These are phyloP conservation scores for Hibiscus tridactylites DNA, from an alignment of 345 rosid species.

Conservation along the genomic window DNA sequence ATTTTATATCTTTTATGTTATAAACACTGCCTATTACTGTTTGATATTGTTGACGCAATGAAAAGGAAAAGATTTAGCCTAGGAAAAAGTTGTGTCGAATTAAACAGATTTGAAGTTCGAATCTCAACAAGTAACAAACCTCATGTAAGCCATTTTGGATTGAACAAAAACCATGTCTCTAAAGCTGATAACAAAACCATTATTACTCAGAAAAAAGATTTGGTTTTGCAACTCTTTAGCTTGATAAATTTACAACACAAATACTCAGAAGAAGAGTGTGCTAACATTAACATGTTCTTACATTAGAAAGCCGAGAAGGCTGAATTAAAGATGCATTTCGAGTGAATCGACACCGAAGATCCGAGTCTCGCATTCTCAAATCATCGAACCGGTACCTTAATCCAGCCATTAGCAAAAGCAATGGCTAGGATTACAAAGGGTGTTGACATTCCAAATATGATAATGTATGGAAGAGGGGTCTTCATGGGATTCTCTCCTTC, in stretches of 20 bases:
- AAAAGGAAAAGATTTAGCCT: slow-evolving; percentile 1
- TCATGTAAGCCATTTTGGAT: background rate
- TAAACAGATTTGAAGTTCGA: no score
- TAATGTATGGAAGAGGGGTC: slow-evolving; percentile 80
- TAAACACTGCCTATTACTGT: background rate
- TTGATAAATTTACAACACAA: slow-evolving; percentile 7
- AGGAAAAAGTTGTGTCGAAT: background rate
- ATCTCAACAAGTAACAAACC: background rate
- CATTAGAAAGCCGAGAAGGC: slow-evolving; percentile 2
- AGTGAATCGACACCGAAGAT: background rate
- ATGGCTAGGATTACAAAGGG: slow-evolving; percentile 88
- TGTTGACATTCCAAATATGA: slow-evolving; percentile 87
- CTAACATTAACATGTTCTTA: slow-evolving; percentile 6
- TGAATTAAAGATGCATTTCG: background rate
- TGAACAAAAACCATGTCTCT: background rate
- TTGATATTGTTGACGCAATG: slow-evolving; percentile 4
- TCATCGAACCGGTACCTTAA: slow-evolving; percentile 76
- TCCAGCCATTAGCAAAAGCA: slow-evolving; percentile 92
- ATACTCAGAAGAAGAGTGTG: slow-evolving; percentile 3
- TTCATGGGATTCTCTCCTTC: slow-evolving; percentile 93
- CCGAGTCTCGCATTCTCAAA: background rate
- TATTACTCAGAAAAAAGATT: background rate
- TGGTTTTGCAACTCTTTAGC: background rate
- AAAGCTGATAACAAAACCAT: background rate
- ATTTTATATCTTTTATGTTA: background rate